Evolutionary conservation across 2,329 filamentous ascomycete genomes (phyloP).

Genomic region (Arthroderma uncinatum): DNA sequence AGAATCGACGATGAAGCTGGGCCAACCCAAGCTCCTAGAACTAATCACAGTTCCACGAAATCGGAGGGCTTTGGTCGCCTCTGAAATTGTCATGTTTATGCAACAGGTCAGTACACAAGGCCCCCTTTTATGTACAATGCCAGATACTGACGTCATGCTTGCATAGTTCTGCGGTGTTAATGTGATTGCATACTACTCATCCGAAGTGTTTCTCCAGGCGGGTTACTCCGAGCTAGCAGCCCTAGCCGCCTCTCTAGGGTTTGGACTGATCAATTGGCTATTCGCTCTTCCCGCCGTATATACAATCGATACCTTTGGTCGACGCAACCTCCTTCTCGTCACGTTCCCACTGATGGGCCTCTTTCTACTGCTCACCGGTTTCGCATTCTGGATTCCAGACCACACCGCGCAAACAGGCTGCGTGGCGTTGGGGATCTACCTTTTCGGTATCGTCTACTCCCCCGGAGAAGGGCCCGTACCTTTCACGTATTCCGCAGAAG

Average conservation of each 20-base stretch:
- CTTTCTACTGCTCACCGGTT: conserved; percentile 43
- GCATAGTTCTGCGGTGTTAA: conserved; percentile 39
- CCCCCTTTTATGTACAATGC: neutral
- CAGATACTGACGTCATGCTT: neutral
- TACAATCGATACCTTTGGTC: conserved; percentile 58
- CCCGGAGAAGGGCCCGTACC: conserved; percentile 55
- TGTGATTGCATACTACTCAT: conserved; percentile 50
- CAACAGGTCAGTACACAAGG: conserved; percentile 41
- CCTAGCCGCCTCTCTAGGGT: conserved; percentile 47
- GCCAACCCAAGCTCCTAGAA: conserved; percentile 44
- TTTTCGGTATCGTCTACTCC: conserved; percentile 37
- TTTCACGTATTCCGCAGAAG: conserved; percentile 57
- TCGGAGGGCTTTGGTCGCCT: conserved; percentile 49
- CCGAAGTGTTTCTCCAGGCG: conserved; percentile 48
- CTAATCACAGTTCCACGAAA: conserved; percentile 52
- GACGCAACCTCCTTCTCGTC: conserved; percentile 50
- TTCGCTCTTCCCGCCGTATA: conserved; percentile 54
- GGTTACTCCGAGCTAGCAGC: conserved; percentile 41
- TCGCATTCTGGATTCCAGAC: conserved; percentile 42
- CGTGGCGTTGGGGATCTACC: conserved; percentile 35
- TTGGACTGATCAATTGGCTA: conserved; percentile 54
- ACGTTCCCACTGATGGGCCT: conserved; percentile 55
- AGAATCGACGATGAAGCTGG: conserved; percentile 45
- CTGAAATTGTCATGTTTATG: conserved; percentile 56
- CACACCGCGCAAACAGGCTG: conserved; percentile 28